Evolutionary conservation across 2,329 filamentous ascomycete genomes (phyloP).

Genomic region (Colletotrichum limetticola): DNA sequence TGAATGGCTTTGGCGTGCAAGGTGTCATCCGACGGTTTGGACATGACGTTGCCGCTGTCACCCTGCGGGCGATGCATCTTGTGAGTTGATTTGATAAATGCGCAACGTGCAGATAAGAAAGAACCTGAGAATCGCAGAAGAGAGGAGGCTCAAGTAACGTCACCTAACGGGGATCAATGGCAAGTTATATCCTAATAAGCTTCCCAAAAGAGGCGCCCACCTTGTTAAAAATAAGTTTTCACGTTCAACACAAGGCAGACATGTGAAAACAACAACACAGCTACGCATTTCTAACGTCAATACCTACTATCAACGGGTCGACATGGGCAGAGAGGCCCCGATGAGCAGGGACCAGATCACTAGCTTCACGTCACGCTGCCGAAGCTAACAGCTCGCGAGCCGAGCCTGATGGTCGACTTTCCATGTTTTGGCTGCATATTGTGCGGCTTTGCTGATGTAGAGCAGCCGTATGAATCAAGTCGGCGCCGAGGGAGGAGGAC

Average conservation of each 20-base stretch:
- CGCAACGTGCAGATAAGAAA: background rate
- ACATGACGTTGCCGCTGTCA: background rate
- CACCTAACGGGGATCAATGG: background rate
- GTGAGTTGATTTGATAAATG: background rate
- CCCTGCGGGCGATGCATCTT: background rate
- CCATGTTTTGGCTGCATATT: background rate
- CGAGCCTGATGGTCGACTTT: background rate
- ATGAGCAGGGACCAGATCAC: background rate
- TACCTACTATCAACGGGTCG: background rate
- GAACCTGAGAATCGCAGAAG: background rate
- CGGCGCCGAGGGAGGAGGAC: background rate
- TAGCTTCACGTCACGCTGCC: background rate
- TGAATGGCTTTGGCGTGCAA: background rate
- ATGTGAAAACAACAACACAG: background rate
- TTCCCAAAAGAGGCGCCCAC: background rate
- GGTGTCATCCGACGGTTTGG: conserved; percentile 1
- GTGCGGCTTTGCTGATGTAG: background rate
- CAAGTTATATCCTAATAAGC: background rate
- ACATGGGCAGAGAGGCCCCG: background rate
- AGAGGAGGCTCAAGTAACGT: background rate
- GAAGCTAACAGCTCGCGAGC: background rate
- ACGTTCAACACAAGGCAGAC: background rate
- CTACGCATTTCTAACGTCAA: background rate
- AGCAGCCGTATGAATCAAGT: background rate
- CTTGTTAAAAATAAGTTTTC: background rate